Evolutionary conservation across 768 basidiomycete species (phyloP), one percentile per base, ranked within the genome.

Genomic region (Lentinus brumalis): DNA sequence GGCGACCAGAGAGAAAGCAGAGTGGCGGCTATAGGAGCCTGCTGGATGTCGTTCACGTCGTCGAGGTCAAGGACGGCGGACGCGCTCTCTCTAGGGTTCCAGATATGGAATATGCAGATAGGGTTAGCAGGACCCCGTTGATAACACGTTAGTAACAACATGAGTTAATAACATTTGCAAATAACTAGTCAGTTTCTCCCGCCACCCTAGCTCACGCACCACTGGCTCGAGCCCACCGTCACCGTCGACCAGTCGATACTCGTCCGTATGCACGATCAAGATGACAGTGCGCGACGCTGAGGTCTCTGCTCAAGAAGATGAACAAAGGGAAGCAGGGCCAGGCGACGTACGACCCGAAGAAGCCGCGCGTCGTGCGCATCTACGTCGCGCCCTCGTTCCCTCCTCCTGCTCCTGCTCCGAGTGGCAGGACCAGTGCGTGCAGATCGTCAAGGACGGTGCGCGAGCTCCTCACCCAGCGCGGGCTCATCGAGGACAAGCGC

Each of bases 401-500:
- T 26, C 21, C 21, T 26, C 21, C 21, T 26, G 21, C 21, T 26
- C 21, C 21, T 26, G 21, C 21, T 26, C 21, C 0, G 88, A 87
- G 65, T 99, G 97, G 96, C 96, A 99, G 74, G 86, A 94, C 66
- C 73, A 75, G 30, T 91, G 91, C 69, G 89, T 98, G 52, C 83
- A 86, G 69, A 79, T 86, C 42, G 81, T 96, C 50, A 84, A 85
- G 76, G 86, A 87, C 10, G 78, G 85, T 96, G 53, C 83, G 87
- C 72, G 79, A 85, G 67, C 66, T 83, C 65, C 71, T 98, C 72
- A 81, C 81, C 8, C 80, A 84, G 71, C 81, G 79, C 21, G 94
- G 92, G 5, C 71, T 97, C 72, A 88, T 95, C 77, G 98, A 97
- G 82, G 94, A 98, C 77, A 98, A 98, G 80, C 85, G 87, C 46